Evolutionary conservation across 108 stramenopile species (phyloP).

Genomic region (Cyclotella sp.): DNA sequence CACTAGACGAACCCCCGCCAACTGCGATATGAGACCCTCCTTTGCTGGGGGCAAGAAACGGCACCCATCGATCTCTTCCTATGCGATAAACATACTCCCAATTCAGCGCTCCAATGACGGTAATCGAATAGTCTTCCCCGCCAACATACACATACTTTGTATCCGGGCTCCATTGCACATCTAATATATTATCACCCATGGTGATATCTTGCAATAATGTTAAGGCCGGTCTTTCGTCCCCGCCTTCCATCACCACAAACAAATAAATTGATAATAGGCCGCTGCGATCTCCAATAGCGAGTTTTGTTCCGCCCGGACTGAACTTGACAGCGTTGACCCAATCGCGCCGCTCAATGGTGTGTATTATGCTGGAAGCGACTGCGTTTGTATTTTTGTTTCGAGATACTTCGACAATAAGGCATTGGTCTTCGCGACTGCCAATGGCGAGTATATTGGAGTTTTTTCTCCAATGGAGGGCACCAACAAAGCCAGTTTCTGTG

Average conservation of each 20-base stretch:
- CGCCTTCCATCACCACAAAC: constrained; percentile 34
- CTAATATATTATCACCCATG: constrained; percentile 68
- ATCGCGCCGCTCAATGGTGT: constrained; percentile 57
- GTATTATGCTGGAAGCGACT: constrained; percentile 53
- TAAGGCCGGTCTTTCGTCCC: constrained; percentile 26
- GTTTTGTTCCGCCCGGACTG: constrained; percentile 58
- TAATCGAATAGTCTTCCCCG: constrained; percentile 74
- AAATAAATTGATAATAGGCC: constrained; percentile 63
- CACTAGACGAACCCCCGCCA: constrained; percentile 68
- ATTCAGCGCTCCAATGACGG: constrained; percentile 58
- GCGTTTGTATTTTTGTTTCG: constrained; percentile 21
- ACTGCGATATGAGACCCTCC: constrained; percentile 68
- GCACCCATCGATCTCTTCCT: constrained; percentile 71
- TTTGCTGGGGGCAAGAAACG: constrained; percentile 63
- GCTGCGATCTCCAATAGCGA: constrained; percentile 65
- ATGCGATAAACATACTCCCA: constrained; percentile 62
- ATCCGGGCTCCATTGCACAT: constrained; percentile 71
- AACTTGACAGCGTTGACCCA: constrained; percentile 76
- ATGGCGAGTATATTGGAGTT: constrained; percentile 67
- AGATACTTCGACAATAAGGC: constrained; percentile 57
- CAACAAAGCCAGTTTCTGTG: constrained; percentile 66
- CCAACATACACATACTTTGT: constrained; percentile 69
- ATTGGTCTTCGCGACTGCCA: constrained; percentile 66
- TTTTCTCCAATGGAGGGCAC: constrained; percentile 61
- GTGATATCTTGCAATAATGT: constrained; percentile 55